Conservation (phyloP, 345 rosid genomes). For the Psidium guajava region DNA sequence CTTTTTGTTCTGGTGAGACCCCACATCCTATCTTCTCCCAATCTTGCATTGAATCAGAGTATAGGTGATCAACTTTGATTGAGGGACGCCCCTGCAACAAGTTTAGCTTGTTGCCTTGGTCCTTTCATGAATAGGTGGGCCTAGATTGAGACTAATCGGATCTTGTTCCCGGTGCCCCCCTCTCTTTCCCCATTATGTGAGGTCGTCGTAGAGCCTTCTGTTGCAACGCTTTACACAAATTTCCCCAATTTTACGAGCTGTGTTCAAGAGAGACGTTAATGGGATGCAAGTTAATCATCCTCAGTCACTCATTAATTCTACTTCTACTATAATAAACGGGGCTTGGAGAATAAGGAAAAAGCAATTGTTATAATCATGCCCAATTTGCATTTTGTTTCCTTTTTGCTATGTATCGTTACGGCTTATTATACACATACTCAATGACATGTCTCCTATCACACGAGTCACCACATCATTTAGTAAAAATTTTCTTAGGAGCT, state of each 20-base stretch:
- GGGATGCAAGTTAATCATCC: no score
- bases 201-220: no score
- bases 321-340: neutral
- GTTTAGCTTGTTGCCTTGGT: neutral
- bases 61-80: neutral
- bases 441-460: rapidly evolving
- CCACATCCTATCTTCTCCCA: neutral
- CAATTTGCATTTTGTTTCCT: neutral
- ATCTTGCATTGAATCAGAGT: neutral
- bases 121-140: neutral
- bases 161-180: no score
- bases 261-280: no score
- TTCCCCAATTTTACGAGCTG: neutral
- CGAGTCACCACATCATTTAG: neutral
- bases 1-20: neutral
- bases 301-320: no score
- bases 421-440: neutral
- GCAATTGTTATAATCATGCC: neutral
- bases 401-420: no score
- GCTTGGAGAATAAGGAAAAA: neutral
- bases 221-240: no score
- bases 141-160: no score
- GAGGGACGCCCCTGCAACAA: neutral
- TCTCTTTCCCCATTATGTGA: no score
- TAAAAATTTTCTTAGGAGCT: no score